Base-by-base conservation (phyloP, 2,329 filamentous ascomycete genomes). In the Aspergillus candidus region DNA sequence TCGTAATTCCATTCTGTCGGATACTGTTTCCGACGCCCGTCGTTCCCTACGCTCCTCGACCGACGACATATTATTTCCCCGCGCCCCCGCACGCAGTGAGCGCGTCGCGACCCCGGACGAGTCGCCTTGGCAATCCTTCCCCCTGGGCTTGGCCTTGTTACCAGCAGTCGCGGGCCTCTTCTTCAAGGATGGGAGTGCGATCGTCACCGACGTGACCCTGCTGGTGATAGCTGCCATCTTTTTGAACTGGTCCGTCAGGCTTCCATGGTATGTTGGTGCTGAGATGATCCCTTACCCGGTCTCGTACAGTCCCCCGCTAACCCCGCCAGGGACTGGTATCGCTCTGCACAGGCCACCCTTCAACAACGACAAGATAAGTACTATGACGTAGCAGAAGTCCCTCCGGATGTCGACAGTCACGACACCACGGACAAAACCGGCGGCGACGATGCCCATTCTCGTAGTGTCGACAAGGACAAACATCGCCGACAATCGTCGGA, bases 221-320 rank as follows among this genome's bases (percentile, higher is more conserved):
- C 70, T 97, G 29, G 81, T 78, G 3, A 67, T 97, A 49, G 86
- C 87, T 2, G 87, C 84, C 4, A 77, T 96, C 35, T 94, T 96
- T 58, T 72, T 97, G 49, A 90, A 95, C 62, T 96, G 89, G 88
- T 90, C 87, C 38, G 84, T 96, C 35, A 84, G 88, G 44, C 74
- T 93, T 53, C 91, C 91, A 55, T 97, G 91, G 90, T 90, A 72
- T 62, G 77, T 27, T 27, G 22, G 55, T 35, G 41, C 13, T 41
- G 47, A 39, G 30, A 34, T n/a, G 42, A 10, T 43, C 39, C 34
- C 43, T 46, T 40, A 42, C 46, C 14, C 13, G 14, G 32, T 36
- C 38, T 17, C 12, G 13, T 10, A 17, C 12, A 38, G 6, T 34
- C 34, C 41, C 14, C 31, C 43, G 51, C 44, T 44, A 38, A 50